Base-by-base conservation (phyloP, 2,329 filamentous ascomycete genomes). In the Cordyceps militaris region DNA sequence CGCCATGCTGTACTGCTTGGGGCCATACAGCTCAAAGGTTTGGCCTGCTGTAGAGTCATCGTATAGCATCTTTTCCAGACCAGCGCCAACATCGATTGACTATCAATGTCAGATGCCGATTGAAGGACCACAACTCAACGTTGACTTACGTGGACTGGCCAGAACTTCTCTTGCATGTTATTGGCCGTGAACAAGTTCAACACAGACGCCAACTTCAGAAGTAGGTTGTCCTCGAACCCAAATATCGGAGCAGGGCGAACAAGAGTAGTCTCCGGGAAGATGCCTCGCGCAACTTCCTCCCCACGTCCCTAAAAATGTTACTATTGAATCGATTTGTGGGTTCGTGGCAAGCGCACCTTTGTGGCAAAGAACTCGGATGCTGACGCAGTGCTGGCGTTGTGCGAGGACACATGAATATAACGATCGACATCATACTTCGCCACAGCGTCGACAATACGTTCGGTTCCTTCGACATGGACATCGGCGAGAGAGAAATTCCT, bases 401-500 rank as follows among this genome's bases (percentile, higher is more conserved):
- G 92, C 32, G 92, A 96, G 10, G 94, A 99, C 66, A 99, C 86
- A 67, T 99, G 94, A 63, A 99, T 91, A 74, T 90, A 99, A 63
- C 94, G 87, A 75, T 99, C 94, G 64, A 97, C 85, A 68, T 99
- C 93, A 75, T 99, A 99, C 76, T 99, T 99, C 67, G 93, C 94
- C 55, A 91, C 91, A 55, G 94, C 91, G 70, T 96, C 91, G 52
- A 84, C 90, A 67, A 99, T 99, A 65, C 94, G 87, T 76, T 95
- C 88, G 19, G 89, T 87, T 61, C 93, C 91, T 72, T 96, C 91
- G 40, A 97, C 84, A 68, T 99, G 91, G 43, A 97, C 91, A 71
- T 97, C 93, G 66, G 90, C 87, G 61, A 96, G 80, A 58, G 87
- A 84, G 74, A 97, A 99, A 80, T 99, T 99, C 81, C 88, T 92